Conservation (phyloP, 306 rosid species). For the Herpetospermum pedunculosum region DNA sequence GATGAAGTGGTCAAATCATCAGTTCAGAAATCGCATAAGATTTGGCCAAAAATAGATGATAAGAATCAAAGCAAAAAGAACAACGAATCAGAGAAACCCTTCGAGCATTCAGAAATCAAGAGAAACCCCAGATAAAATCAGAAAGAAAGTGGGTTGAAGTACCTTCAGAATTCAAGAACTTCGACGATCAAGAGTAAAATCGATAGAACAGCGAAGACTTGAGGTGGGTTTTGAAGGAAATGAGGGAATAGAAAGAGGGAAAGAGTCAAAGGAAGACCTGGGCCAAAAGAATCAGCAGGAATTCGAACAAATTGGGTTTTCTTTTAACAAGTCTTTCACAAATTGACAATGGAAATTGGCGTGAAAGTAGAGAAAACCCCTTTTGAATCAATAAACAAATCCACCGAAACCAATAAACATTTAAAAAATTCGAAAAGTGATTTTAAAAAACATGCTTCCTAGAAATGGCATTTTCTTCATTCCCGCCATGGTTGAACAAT, state of each 20-base stretch:
- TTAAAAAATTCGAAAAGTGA: background rate
- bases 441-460: background rate
- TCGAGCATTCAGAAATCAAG: background rate
- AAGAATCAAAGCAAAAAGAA: background rate
- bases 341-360: background rate
- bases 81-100: background rate
- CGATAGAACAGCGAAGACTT: background rate
- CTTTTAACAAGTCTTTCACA: background rate
- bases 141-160: background rate
- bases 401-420: background rate
- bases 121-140: background rate
- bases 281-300: background rate
- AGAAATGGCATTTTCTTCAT: background rate
- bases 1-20: background rate
- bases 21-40: background rate
- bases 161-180: conserved; percentile 1
- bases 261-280: conserved; percentile 7
- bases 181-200: background rate
- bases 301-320: background rate
- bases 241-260: background rate
- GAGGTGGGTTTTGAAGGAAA: background rate
- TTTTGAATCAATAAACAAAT: background rate
- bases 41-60: background rate
- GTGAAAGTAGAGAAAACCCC: background rate
- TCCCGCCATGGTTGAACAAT: conserved; percentile 2